Base-by-base conservation (phyloP, 139 green algal genomes). In the Haematococcus sp. region DNA sequence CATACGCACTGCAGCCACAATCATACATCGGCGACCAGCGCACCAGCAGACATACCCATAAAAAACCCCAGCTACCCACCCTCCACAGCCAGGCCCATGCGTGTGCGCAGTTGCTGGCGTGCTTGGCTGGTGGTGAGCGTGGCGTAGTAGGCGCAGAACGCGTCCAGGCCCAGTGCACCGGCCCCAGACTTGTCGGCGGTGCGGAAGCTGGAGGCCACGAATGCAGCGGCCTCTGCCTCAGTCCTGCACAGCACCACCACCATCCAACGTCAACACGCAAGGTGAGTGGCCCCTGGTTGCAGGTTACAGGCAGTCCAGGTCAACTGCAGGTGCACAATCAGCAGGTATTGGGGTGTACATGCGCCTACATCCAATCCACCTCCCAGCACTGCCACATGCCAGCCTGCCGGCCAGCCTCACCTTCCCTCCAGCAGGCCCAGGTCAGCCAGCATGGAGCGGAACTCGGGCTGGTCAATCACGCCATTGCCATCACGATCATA, bases 361-460 rank as follows among this genome's bases (percentile, higher is more conserved):
- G 7, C 11, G 40, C 7, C 11, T 49, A 49, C 40, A 19, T 49
- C 40, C 7, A 11, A 49, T 49, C 7, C 7, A 49, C 40, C 40
- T 49, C 40, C 40, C 40, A 49, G 40, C 40, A 7, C 40, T 49
- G 40, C 7, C 40, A 49, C 7, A 11, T 7, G 40, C 40, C 40
- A 7, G 11, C 40, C 40, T 49, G 40, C 40, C 11, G 40, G 7
- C 40, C 7, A 4, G 5, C 74, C 66, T 7, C 68, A 73, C 61
- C 71, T 83, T 49, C 78, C 74, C 27, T 88, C 78, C 60, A 92
- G 76, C 46, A 87, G 66, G 30, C 87, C 85, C 40, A 89, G 70
- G 65, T 89, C 85, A 4, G 43, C 7, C 52, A 92, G 68, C 31
- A 86, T 61, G 22, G 27, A n/a, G 51, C 65, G 59, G 43, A 81